Evolutionary conservation across 2,329 filamentous ascomycete species (phyloP).

Genomic region (Epichloe aotearoae): DNA sequence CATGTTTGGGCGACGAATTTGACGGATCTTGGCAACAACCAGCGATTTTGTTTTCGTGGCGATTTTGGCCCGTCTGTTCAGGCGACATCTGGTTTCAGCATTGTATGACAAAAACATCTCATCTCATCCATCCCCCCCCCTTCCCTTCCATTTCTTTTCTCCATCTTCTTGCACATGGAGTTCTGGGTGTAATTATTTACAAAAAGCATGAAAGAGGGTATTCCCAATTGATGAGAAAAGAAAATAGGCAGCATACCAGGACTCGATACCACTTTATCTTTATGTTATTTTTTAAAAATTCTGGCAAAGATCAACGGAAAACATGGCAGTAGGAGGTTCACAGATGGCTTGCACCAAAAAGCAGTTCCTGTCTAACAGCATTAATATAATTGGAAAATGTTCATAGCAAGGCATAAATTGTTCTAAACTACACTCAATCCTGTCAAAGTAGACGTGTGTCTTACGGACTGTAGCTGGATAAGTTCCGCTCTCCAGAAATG

Average conservation of each 20-base stretch:
- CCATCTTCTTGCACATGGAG: constrained; percentile 5
- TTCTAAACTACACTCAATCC: too few relatives aligned
- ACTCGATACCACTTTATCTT: constrained; percentile 2
- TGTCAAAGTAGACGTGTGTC: too few relatives aligned
- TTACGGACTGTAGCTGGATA: too few relatives aligned
- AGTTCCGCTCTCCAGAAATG: too few relatives aligned
- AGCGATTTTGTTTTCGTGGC: not conserved
- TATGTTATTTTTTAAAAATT: not conserved
- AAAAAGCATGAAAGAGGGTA: not conserved
- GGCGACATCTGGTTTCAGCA: not conserved
- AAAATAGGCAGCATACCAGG: not conserved
- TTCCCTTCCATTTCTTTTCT: not conserved
- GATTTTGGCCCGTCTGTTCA: not conserved
- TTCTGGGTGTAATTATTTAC: constrained; percentile 3
- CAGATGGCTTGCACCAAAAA: not conserved
- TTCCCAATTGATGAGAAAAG: not conserved
- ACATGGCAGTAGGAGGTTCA: not conserved
- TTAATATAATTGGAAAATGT: not conserved
- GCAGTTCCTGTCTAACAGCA: not conserved
- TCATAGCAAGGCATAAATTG: not conserved
- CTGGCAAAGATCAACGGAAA: not conserved
- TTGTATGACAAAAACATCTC: constrained; percentile 10
- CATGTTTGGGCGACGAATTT: constrained; percentile 49
- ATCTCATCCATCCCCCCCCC: constrained; percentile 5
- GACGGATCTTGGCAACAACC: constrained; percentile 9